These are phyloP conservation scores for Zymoseptoria brevis DNA, from an alignment of 2,329 filamentous ascomycete species.

Conservation along the genomic window DNA sequence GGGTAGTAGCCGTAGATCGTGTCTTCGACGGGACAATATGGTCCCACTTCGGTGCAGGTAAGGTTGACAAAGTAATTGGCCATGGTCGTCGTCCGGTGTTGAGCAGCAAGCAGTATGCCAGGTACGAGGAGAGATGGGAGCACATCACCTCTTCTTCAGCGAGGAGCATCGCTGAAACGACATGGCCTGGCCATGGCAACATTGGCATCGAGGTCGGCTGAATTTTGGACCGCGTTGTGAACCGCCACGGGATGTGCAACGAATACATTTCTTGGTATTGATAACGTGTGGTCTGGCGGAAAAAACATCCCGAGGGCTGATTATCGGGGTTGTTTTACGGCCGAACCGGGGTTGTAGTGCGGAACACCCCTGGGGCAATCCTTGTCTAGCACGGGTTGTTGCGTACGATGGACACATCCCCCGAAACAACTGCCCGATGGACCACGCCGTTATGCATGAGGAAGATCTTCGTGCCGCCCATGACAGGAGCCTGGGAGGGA, in stretches of 20 bases:
- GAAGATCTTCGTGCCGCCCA: background rate
- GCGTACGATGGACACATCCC: background rate
- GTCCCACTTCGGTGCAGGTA: constrained; percentile 3
- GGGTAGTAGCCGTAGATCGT: constrained; percentile 28
- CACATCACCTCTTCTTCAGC: background rate
- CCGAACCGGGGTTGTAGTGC: background rate
- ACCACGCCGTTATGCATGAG: background rate
- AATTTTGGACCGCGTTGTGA: background rate
- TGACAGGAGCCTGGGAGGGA: background rate
- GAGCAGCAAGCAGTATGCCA: constrained; percentile 30
- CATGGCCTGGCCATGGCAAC: background rate
- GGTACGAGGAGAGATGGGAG: background rate
- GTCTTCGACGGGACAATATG: constrained; percentile 1
- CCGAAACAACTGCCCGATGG: background rate
- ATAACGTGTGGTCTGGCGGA: background rate
- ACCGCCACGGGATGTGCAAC: background rate
- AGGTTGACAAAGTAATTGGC: background rate
- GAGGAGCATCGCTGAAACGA: background rate
- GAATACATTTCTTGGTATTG: background rate
- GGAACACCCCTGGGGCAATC: background rate
- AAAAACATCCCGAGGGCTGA: background rate
- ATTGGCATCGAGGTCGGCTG: background rate
- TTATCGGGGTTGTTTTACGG: background rate
- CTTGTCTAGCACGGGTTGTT: background rate
- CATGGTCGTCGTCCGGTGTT: constrained; percentile 51